Conservation (phyloP, 2,329 filamentous ascomycete genomes). For the Salinomyces thailandicus region DNA sequence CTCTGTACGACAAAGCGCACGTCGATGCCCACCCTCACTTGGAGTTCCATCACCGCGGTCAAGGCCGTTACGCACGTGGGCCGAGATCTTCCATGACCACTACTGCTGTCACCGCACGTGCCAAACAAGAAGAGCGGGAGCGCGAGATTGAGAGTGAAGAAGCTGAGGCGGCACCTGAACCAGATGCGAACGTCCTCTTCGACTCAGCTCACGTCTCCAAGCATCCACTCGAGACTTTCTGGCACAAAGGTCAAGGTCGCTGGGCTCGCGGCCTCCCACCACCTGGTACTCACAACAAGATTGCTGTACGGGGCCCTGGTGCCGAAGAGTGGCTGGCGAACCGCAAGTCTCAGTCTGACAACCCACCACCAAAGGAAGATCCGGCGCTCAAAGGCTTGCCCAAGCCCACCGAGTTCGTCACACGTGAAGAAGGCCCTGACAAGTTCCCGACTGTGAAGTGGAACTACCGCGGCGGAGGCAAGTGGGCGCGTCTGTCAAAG, state of each 20-base stretch:
- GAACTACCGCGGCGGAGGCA: slow-evolving; percentile 25
- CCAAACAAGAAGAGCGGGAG: background rate
- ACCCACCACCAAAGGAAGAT: slow-evolving; percentile 7
- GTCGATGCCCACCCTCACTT: slow-evolving; percentile 15
- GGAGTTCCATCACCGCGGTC: slow-evolving; percentile 22
- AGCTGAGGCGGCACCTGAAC: slow-evolving; percentile 2
- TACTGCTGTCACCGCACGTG: background rate
- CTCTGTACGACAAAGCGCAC: slow-evolving; percentile 14
- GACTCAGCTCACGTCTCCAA: slow-evolving; percentile 17
- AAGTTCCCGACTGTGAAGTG: slow-evolving; percentile 21
- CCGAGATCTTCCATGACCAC: slow-evolving; percentile 5
- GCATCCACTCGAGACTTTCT: slow-evolving; percentile 19
- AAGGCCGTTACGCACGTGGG: slow-evolving; percentile 19
- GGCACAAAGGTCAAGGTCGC: slow-evolving; percentile 22
- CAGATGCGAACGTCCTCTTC: slow-evolving; percentile 8
- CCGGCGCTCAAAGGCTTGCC: slow-evolving; percentile 10
- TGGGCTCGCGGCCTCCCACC: slow-evolving; percentile 23
- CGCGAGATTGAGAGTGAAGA: slow-evolving; percentile 5
- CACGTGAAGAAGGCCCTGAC: slow-evolving; percentile 22
- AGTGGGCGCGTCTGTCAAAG: slow-evolving; percentile 22
- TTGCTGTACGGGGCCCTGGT: slow-evolving; percentile 21
- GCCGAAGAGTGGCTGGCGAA: slow-evolving; percentile 2
- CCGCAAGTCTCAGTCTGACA: slow-evolving; percentile 6
- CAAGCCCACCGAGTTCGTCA: slow-evolving; percentile 17
- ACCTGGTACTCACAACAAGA: slow-evolving; percentile 16